Conservation (phyloP, 371 early-diverging fungal species). For the Haplosporangium sp. region DNA sequence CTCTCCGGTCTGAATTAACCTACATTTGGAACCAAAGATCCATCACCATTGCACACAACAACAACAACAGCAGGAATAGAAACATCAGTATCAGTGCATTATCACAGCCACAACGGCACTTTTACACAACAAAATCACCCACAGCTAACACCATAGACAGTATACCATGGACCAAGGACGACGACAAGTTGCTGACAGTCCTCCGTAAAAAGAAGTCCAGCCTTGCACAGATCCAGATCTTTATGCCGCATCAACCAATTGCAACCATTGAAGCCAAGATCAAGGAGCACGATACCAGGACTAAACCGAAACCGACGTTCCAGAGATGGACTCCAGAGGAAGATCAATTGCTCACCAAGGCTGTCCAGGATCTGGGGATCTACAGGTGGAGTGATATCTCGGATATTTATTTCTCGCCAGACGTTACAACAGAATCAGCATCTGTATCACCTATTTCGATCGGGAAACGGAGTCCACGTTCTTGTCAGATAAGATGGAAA, state of each 20-base stretch:
- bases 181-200: slow-evolving; percentile 19
- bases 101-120: neutral
- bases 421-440: neutral
- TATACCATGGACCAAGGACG: slow-evolving; percentile 11
- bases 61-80: neutral
- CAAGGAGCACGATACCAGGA: neutral
- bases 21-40: neutral
- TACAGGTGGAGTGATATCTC: slow-evolving; percentile 17
- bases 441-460: neutral
- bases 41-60: neutral
- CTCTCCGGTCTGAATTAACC: too few relatives aligned
- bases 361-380: slow-evolving; percentile 7
- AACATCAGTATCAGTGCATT: neutral
- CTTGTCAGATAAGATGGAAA: slow-evolving; percentile 40
- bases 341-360: slow-evolving; percentile 15
- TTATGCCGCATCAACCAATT: slow-evolving; percentile 29
- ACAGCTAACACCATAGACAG: neutral
- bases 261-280: slow-evolving; percentile 12
- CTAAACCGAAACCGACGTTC: slow-evolving; percentile 19
- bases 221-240: slow-evolving; percentile 19
- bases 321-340: slow-evolving; percentile 34
- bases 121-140: neutral
- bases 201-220: slow-evolving; percentile 13
- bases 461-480: slow-evolving; percentile 20
- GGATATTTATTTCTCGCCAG: slow-evolving; percentile 16